Base-by-base conservation (phyloP, 2,329 filamentous ascomycete genomes). In the Domatiomyces globalis region DNA sequence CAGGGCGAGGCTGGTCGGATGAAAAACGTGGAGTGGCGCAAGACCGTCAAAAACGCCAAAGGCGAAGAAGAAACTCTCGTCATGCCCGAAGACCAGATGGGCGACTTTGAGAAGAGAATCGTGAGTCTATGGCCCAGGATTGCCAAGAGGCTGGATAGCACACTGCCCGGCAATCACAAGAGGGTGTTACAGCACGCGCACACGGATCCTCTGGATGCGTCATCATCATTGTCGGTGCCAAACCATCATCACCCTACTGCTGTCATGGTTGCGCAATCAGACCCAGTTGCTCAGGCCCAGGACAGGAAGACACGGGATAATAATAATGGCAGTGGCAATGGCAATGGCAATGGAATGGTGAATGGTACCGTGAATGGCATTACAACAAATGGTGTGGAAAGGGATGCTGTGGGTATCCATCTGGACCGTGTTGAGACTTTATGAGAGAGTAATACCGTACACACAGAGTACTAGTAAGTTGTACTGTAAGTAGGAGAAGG, bases 1-100 rank as follows among this genome's bases (percentile, higher is more conserved):
- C 57, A 56, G 4, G 59, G 58, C 3, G 50, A 48, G n/a, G 58
- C 56, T 5, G 59, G 59, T 9, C 50, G 50, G 43, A 56, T 61
- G 56, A 56, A 45, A 42, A 50, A 52, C 25, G 59, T 61, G 9
- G 49, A 56, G 25, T 61, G 58, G 58, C 54, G 57, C 43, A 61
- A 61, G 48, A 45, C 43, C 2, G 48, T 51, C 33, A 48, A 49
- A 10, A 27, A 48, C n/a, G 51, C 45, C 17, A 17, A 48, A n/a
- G 52, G 45, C 9, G 52, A 56, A 18, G 51, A 53, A 8, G 36
- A 49, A n/a, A 43, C 46, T 7, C 43, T 58, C 8, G 48, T 51
- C 27, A 53, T 61, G n/a, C 39, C 48, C 17, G 59, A 61, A 36
- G 59, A 61, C 18, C 51, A 47, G 4, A 54, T 61, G 49, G 58